A percentile compares a stretch with the other conserved stretches of the same genome.
Evolutionary conservation across 2,329 filamentous ascomycete genomes (phyloP).

Genomic region (Colletotrichum coccodes): DNA sequence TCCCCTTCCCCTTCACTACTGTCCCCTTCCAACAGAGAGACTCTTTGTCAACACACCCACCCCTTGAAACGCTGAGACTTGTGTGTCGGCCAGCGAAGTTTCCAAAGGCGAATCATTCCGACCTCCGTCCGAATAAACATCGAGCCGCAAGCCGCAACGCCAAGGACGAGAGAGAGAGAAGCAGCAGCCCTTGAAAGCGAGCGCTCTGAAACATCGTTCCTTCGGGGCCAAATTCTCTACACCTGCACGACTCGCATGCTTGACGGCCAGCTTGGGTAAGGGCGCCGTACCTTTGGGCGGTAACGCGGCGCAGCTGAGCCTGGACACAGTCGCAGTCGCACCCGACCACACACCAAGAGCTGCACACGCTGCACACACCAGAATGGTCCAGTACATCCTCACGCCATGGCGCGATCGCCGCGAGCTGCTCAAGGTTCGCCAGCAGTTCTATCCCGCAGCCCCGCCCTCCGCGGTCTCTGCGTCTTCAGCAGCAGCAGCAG

Average conservation of each 20-base stretch:
- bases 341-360: neutral
- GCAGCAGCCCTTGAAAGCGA: neutral
- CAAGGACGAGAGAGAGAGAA: neutral
- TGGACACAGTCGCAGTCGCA: neutral
- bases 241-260: neutral
- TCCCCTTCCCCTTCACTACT: neutral
- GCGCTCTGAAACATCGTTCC: neutral
- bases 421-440: conserved; percentile 74
- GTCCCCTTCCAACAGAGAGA: neutral
- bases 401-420: conserved; percentile 76
- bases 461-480: conserved; percentile 17
- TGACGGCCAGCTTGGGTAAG: neutral
- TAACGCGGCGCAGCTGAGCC: neutral
- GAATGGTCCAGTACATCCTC: conserved; percentile 77
- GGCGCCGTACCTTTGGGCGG: neutral
- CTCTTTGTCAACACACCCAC: neutral
- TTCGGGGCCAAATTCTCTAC: neutral
- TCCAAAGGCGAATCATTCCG: neutral
- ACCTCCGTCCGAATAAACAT: neutral
- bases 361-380: neutral
- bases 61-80: neutral
- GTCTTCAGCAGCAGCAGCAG: conserved; percentile 15
- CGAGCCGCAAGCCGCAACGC: neutral
- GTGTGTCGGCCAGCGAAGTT: neutral
- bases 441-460: conserved; percentile 67